Evolutionary conservation across 2,329 filamentous ascomycete genomes (phyloP).

Genomic region (Aspergillus sp.): DNA sequence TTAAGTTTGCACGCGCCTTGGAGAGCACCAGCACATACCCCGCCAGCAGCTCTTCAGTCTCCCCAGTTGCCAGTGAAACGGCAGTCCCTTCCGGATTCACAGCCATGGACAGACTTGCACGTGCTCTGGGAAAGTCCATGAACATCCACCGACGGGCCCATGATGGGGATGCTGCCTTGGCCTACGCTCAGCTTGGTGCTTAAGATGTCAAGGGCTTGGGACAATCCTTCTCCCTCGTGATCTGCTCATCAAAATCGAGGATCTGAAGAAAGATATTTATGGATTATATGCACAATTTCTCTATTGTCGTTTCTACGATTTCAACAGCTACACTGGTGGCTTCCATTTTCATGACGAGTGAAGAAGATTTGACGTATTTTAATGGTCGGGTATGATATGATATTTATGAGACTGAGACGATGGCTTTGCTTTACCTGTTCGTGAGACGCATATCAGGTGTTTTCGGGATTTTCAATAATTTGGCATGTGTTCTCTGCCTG

Average conservation of each 20-base stretch:
- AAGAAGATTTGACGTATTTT: background rate
- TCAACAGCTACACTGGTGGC: background rate
- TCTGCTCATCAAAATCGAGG: conserved; percentile 11
- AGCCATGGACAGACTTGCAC: conserved; percentile 8
- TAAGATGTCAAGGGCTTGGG: conserved; percentile 8
- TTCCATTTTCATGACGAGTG: background rate
- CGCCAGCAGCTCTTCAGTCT: background rate
- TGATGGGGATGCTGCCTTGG: background rate
- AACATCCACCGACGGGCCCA: background rate
- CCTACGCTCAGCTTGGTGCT: background rate
- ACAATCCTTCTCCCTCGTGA: conserved; percentile 7
- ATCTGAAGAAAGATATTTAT: background rate
- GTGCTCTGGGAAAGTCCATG: conserved; percentile 5
- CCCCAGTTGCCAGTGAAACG: background rate
- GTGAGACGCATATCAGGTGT: background rate
- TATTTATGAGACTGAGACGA: background rate
- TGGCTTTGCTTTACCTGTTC: background rate
- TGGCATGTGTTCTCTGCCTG: background rate
- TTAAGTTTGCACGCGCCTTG: too few species aligned
- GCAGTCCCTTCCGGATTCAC: background rate
- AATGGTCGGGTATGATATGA: background rate
- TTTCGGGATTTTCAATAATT: background rate
- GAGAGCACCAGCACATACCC: too few species aligned
- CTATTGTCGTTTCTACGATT: background rate
- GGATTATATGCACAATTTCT: conserved; percentile 1